Base-by-base conservation (phyloP, 192 early-diverging fungal genomes). In the Jimgerdemannia lactiflua region DNA sequence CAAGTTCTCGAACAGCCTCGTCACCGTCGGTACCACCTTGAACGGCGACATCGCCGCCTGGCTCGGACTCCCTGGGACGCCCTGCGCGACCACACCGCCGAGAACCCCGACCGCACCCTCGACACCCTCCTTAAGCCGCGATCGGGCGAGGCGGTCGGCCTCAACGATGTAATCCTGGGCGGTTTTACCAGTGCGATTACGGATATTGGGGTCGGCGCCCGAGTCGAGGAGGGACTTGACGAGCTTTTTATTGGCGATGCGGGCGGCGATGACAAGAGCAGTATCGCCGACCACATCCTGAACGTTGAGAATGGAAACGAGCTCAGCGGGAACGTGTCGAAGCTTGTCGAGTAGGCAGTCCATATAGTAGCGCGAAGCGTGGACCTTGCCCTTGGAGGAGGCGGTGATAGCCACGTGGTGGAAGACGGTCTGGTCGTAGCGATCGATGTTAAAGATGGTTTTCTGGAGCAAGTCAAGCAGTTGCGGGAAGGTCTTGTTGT, bases 331-430 rank as follows among this genome's bases (percentile, higher is more conserved):
- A 76, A 91, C 91, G 40, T 89, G 72, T 4, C 88, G 82, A 17
- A 93, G 84, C 42, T 90, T 88, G 9, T 91, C 89, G 14, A 98
- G 82, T 3, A 96, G 67, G 75, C 92, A 91, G 76, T 99, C 94
- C 79, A 95, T 90, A 79, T 99, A 99, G 72, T 99, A 98, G 44
- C 88, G 83, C 4, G 90, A 89, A 3, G 95, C 92, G 71, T 87
- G 83, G 2, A 90, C 86, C 39, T 94, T 89, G 8, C 91, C 92
- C 41, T 92, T 87, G 71, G 86, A 84, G 4, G 88, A 89, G 4
- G 95, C 90, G 2, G 91, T 91, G 2, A 87, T 76, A 0, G 92
- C 91, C 19, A 97, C 91, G 76, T 99, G 98, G 77, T 99, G 98
- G 40, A 99, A 88, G 4, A 98, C 93, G 0, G 94, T 97, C 74